These are phyloP conservation scores for Lasiosphaeriaceae sp. DNA, from an alignment of 495 filamentous ascomycete genomes.

Conservation along the genomic window DNA sequence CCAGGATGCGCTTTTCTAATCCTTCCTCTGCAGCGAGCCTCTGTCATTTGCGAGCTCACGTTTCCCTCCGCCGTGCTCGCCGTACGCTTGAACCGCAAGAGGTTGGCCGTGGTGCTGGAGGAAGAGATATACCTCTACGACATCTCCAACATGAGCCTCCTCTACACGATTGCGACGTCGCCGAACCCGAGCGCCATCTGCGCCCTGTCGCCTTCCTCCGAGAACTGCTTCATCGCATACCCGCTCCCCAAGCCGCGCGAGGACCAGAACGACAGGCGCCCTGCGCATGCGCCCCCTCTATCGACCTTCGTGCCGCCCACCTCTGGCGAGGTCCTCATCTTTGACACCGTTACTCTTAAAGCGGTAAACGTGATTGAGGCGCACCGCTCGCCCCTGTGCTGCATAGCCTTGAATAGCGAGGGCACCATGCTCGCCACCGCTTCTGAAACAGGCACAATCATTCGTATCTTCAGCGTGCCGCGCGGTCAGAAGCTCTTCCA, in stretches of 20 bases:
- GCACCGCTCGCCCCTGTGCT: constrained; percentile 86
- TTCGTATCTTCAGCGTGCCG: constrained; percentile 89
- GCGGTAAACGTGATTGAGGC: constrained; percentile 92
- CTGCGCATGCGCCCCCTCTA: constrained; percentile 81
- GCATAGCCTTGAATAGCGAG: constrained; percentile 84
- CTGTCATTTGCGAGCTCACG: constrained; percentile 97
- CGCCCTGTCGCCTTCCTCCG: constrained; percentile 89
- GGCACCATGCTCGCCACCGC: constrained; percentile 93
- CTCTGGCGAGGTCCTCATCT: constrained; percentile 88
- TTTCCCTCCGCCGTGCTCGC: constrained; percentile 93
- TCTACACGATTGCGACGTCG: constrained; percentile 86
- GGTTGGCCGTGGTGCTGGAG: constrained; percentile 87
- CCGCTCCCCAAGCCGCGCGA: constrained; percentile 78
- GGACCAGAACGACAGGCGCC: constrained; percentile 52
- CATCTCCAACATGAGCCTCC: constrained; percentile 93
- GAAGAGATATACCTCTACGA: constrained; percentile 97
- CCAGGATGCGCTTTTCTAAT: neutral
- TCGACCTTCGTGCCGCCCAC: constrained; percentile 72
- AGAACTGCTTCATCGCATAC: constrained; percentile 90
- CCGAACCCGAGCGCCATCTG: constrained; percentile 90
- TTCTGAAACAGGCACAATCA: constrained; percentile 95
- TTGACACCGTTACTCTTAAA: constrained; percentile 80
- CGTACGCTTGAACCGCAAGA: constrained; percentile 88
- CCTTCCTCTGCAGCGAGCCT: constrained; percentile 60
- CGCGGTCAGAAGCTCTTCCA: constrained; percentile 88